These are phyloP conservation scores for Thermothielavioides terrestris DNA, from an alignment of 495 filamentous ascomycete species.

Conservation along the genomic window DNA sequence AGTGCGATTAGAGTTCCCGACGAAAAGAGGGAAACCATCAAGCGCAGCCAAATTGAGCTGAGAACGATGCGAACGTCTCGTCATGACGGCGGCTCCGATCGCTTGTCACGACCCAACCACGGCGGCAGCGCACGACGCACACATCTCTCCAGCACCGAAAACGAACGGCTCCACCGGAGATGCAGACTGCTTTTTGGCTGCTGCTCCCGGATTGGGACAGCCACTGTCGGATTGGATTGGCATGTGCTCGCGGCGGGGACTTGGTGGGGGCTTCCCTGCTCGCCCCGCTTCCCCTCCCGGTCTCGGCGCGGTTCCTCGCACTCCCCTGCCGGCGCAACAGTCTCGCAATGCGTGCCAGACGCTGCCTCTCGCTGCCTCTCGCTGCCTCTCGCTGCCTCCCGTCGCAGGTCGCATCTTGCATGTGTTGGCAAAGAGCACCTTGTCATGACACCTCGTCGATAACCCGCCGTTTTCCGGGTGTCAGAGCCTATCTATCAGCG, in stretches of 20 bases:
- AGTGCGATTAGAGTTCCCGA: neutral
- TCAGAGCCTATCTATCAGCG: too few relatives aligned
- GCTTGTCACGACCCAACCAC: neutral
- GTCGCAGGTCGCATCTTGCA: too few relatives aligned
- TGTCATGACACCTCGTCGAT: too few relatives aligned
- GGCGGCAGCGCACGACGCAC: neutral
- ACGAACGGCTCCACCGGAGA: neutral
- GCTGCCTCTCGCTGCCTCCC: neutral
- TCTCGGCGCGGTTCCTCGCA: neutral
- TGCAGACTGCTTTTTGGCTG: neutral
- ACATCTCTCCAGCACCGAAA: too few relatives aligned
- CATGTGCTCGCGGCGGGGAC: constrained; percentile 7
- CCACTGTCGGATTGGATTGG: neutral
- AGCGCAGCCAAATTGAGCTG: neutral
- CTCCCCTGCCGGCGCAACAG: neutral
- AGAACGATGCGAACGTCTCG: neutral
- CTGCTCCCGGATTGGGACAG: neutral
- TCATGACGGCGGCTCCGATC: neutral
- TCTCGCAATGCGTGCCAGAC: neutral
- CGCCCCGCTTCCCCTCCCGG: neutral
- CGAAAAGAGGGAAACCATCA: neutral
- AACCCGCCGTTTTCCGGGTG: too few relatives aligned
- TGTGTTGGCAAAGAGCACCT: too few relatives aligned
- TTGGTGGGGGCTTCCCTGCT: constrained; percentile 6
- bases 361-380: neutral